Base-by-base conservation (phyloP, 768 basidiomycete species). In the Auriscalpium vulgare region DNA sequence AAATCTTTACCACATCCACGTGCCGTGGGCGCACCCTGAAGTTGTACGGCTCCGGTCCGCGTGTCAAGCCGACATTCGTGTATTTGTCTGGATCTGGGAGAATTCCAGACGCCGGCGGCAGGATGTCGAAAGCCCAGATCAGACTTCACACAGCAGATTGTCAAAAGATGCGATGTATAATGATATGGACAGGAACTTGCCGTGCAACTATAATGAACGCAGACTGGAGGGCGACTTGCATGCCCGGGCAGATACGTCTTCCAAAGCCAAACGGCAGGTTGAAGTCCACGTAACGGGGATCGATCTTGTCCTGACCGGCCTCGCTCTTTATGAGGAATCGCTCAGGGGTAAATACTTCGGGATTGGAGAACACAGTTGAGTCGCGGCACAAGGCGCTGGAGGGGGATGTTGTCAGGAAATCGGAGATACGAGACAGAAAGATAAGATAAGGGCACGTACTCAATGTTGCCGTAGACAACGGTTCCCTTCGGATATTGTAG, bases 271-370 rank as follows among this genome's bases (percentile, higher is more conserved):
- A 65, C 10, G 56, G 63, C 1, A 61, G 19, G 2, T 37, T 59
- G 44, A 62, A 61, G 36, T 58, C 55, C n/a, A 37, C 47, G 43
- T 37, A 61, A 47, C 47, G 46, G 54, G 36, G 40, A 17, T 57
- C 58, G 10, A 59, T 35, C 10, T 56, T 58, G 36, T 50, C 54
- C 29, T 46, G 45, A 53, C 54, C 49, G 7, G 40, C 55, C n/a
- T 45, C 40, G 19, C 51, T 55, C 45, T 58, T 48, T 11, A 47
- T 23, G 7, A 62, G 56, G 51, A 67, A 63, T 7, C 64, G 62
- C 37, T 63, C 64, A n/a, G 65, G 64, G n/a, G 56, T 50, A 60
- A 66, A 66, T 9, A 36, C 50, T n/a, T 60, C 62, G 8, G 58
- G 63, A 38, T 58, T 54, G 17, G 64, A 56, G 56, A 67, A 59